Percentiles rank a stretch among this genome's conserved stretches.
Conservation (phyloP, 176 grass and related monocot species). For the Thalia dealbata region DNA sequence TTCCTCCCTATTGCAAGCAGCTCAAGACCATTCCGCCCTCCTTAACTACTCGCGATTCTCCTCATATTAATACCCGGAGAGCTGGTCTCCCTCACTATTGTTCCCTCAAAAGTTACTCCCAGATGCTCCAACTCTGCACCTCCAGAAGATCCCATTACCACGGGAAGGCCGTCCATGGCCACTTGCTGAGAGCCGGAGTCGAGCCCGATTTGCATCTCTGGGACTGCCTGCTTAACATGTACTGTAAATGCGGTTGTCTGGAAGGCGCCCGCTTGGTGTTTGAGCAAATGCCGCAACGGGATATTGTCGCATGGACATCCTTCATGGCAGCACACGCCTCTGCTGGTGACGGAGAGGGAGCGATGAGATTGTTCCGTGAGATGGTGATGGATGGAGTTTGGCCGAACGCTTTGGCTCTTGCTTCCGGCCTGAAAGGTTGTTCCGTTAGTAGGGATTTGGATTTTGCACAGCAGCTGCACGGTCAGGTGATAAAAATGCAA, state of each 20-base stretch:
- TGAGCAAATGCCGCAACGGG: slow-evolving; percentile 35
- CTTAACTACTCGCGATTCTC: not conserved
- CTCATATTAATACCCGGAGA: not conserved
- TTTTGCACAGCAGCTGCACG: slow-evolving; percentile 27
- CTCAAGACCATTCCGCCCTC: not conserved
- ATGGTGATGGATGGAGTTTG: slow-evolving; percentile 4
- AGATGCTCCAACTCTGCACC: slow-evolving; percentile 17
- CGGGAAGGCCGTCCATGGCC: slow-evolving; percentile 28
- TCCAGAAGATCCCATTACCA: slow-evolving; percentile 10
- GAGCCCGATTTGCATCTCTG: slow-evolving; percentile 20
- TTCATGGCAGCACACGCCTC: slow-evolving; percentile 12
- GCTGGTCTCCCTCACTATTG: not conserved
- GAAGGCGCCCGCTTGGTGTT: slow-evolving; percentile 25
- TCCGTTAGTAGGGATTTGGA: slow-evolving; percentile 3
- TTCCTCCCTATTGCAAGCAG: not conserved
- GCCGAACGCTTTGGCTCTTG: slow-evolving; percentile 21
- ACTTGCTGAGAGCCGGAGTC: slow-evolving; percentile 15
- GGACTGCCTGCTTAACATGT: slow-evolving; percentile 20
- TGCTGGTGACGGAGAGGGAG: not conserved
- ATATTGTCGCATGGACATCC: slow-evolving; percentile 24
- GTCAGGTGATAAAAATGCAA: slow-evolving; percentile 21
- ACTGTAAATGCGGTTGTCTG: slow-evolving; percentile 14
- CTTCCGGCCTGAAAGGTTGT: slow-evolving; percentile 23
- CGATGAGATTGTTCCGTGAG: slow-evolving; percentile 15
- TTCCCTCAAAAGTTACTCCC: slow-evolving; percentile 16